Base-by-base conservation (phyloP, 371 early-diverging fungal species). In the Funneliformis caledonium region DNA sequence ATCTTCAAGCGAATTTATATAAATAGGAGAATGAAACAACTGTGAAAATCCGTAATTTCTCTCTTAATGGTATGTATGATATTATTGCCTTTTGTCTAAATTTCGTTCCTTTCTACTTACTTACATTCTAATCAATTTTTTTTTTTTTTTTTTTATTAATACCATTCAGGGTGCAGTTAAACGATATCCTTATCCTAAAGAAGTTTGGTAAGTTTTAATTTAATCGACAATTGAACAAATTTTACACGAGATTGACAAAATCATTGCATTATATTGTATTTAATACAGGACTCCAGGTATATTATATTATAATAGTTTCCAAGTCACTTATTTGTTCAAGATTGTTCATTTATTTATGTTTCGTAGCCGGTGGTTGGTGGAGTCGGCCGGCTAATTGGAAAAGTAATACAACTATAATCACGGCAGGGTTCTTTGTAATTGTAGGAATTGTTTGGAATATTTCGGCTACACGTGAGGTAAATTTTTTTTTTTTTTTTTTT, bases 131-230 rank as follows among this genome's bases (percentile, higher is more conserved):
- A 37, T 37, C 37, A 37, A 37, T 37, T 37, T 0, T 3, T 37
- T 37, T 37, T 37, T 37, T 37, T 37, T 37, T 0, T 37, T 37
- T 37, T 37, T 26, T 26, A 26, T 52, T 52, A 1, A 19, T 52
- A 16, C 6, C 16, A 31, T 69, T 43, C 31, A 86, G 87, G 85
- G 85, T 83, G 87, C 78, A 83, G 72, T 81, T 81, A 68, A 80
- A 43, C 79, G 76, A n/a, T 82, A 70, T 72, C 82, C 82, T 26
- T 81, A 81, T 72, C 82, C 82, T n/a, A 81, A 81, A 47, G 70
- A 81, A 60, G 82, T 81, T 77, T 81, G 82, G 82, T 81, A 78
- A 42, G 78, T 78, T 12, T 37, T 37, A 37, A 37, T 37, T 3
- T n/a, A 31, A 19, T 2, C 4, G 19, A 1, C 11, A 6, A 33